Evolutionary conservation across 1,139 yeast species (phyloP).

Genomic region (Candida glucosophila): DNA sequence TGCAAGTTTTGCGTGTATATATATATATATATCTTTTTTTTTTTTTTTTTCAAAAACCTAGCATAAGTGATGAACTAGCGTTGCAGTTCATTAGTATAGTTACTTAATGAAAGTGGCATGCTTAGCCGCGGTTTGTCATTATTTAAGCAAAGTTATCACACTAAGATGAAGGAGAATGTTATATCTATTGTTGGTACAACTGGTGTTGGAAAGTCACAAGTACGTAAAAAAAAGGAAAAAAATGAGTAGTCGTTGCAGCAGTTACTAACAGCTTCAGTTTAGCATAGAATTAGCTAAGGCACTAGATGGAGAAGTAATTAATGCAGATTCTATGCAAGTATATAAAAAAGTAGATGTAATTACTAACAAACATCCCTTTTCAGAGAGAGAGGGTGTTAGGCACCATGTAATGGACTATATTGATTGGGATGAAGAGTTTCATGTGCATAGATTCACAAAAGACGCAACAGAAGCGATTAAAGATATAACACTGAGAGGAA

Average conservation of each 20-base stretch:
- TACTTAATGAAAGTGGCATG: too few relatives aligned
- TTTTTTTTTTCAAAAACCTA: too few relatives aligned
- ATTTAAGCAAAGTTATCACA: too few relatives aligned
- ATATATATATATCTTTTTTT: too few relatives aligned
- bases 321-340: slow-evolving; percentile 97
- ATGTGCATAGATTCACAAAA: slow-evolving; percentile 67
- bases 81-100: too few relatives aligned
- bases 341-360: slow-evolving; percentile 65
- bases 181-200: slow-evolving; percentile 89
- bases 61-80: too few relatives aligned
- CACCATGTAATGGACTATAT: slow-evolving; percentile 89
- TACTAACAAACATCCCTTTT: slow-evolving; percentile 85
- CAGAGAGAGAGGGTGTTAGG: slow-evolving; percentile 61
- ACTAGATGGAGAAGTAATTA: slow-evolving; percentile 81
- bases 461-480: slow-evolving; percentile 58
- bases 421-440: slow-evolving; percentile 72
- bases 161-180: slow-evolving; percentile 29
- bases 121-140: too few relatives aligned
- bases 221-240: slow-evolving; percentile 15
- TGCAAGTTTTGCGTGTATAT: too few relatives aligned
- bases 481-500: slow-evolving; percentile 62
- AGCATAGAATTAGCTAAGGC: slow-evolving; percentile 72
- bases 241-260: slow-evolving; percentile 1
- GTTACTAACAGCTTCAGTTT: slow-evolving; percentile 22
- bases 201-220: slow-evolving; percentile 94